Evolutionary conservation across 2,329 filamentous ascomycete genomes (phyloP), one percentile per base, ranked within the genome.

Genomic region (Lachnellula hyalina): DNA sequence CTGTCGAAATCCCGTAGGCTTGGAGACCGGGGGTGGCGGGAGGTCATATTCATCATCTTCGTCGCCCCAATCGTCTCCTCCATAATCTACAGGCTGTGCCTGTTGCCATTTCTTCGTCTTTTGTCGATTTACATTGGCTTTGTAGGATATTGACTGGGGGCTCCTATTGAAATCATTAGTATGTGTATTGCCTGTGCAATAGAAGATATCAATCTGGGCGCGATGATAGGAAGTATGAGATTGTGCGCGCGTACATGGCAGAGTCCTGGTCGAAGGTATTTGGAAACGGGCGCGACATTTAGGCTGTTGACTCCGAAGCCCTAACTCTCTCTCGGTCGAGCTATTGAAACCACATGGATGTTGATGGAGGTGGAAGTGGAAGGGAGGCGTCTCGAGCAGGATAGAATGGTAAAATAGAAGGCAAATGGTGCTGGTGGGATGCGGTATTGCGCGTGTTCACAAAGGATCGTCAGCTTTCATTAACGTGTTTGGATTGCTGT

Each of bases 81-180:
- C 92, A 68, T 97, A 97, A 68, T 84, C 89, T 64, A 88, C 85
- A 55, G 84, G 79, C 71, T 92, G 93, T 36, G 93, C 93, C 66
- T 96, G 87, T 38, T 93, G 87, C 93, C 93, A 97, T 81, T 96
- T 96, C 73, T 86, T 89, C 53, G 92, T 96, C 75, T 96, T 96
- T 53, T 85, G 82, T 58, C 93, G 85, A 73, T 89, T 93, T 48
- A 96, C 85, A 70, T 96, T 95, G 50, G 90, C 83, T 70, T 89
- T 87, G 73, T 92, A 96, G 3, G 67, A 67, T 28, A 67, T 64
- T 34, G 62, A 57, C 21, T 62, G 59, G 44, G 64, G 64, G 25
- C 49, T 61, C 61, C 66, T 68, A 50, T 32, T 32, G 36, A 15
- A 25, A 19, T 2, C 32, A 42, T 59, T 57, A 60, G 59, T 14